These are phyloP conservation scores for Dalbergia cochinchinensis DNA, from an alignment of 306 rosid genomes.

Conservation along the genomic window DNA sequence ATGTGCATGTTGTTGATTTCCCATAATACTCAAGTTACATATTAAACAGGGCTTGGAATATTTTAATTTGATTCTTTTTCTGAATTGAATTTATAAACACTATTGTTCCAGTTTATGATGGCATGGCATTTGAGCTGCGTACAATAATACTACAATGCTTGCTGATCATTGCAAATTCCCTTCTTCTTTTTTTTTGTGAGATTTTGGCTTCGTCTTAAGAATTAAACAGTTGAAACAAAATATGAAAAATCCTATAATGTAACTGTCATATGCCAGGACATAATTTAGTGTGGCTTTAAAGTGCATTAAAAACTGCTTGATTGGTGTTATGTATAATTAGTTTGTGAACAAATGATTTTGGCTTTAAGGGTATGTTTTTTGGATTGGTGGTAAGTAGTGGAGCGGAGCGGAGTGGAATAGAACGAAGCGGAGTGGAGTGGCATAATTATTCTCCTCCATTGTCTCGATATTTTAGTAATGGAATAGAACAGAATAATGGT, in stretches of 20 bases:
- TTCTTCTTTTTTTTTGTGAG: not conserved
- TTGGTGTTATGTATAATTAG: constrained; percentile 2
- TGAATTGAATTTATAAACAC: not conserved
- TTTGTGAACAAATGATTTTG: constrained; percentile 13
- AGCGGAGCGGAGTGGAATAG: too few species aligned
- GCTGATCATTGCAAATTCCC: not conserved
- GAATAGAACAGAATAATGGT: too few species aligned
- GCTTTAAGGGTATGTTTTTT: not conserved
- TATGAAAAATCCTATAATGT: not conserved
- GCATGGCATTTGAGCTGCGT: not conserved
- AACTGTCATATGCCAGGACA: constrained; percentile 2
- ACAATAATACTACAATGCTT: too few species aligned
- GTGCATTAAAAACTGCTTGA: not conserved
- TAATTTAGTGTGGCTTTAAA: constrained; percentile 11
- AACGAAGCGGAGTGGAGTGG: too few species aligned
- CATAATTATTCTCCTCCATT: too few species aligned
- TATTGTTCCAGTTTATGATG: not conserved
- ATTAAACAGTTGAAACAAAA: constrained; percentile 4
- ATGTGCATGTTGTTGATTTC: not conserved
- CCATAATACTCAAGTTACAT: constrained; percentile 3
- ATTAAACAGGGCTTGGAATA: not conserved
- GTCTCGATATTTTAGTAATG: too few species aligned
- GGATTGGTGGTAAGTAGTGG: too few species aligned
- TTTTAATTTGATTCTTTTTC: constrained; percentile 25
- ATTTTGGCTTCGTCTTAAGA: constrained; percentile 27